A percentile compares a stretch with the other conserved stretches of the same genome.
Evolutionary conservation across 2,329 filamentous ascomycete genomes (phyloP).

Genomic region (Phaeosphaeriaceae sp.): DNA sequence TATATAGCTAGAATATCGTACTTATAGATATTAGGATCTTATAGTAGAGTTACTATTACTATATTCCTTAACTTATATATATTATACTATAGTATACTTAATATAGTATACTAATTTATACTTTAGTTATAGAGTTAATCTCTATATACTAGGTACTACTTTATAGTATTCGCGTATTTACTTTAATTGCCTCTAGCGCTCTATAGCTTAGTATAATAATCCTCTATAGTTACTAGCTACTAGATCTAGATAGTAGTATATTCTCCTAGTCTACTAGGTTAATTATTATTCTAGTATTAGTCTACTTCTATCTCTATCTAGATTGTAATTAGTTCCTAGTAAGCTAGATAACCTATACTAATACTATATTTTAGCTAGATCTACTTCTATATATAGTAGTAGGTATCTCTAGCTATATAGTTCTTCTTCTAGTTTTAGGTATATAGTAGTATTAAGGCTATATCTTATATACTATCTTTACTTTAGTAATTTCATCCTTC

Average conservation of each 20-base stretch:
- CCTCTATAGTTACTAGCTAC: constrained; percentile 8
- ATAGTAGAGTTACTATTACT: constrained; percentile 28
- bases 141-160: constrained; percentile 13
- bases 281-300: constrained; percentile 7
- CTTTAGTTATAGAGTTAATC: constrained; percentile 11
- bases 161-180: constrained; percentile 5
- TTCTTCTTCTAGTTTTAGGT: neutral
- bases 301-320: constrained; percentile 9
- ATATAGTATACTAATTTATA: constrained; percentile 16
- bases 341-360: neutral
- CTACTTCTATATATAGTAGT: neutral
- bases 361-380: neutral
- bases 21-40: constrained; percentile 21
- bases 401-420: constrained; percentile 1
- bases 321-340: constrained; percentile 5
- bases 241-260: neutral
- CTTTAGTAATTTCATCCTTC: constrained; percentile 18
- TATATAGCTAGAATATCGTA: constrained; percentile 30
- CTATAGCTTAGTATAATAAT: constrained; percentile 11
- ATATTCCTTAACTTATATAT: constrained; percentile 24
- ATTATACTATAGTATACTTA: constrained; percentile 32
- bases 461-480: constrained; percentile 16
- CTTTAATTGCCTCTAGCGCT: constrained; percentile 8
- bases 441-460: constrained; percentile 10
- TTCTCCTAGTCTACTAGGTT: constrained; percentile 5